Conservation (phyloP, 305 asterid species). For the Fraxinus paxiana region DNA sequence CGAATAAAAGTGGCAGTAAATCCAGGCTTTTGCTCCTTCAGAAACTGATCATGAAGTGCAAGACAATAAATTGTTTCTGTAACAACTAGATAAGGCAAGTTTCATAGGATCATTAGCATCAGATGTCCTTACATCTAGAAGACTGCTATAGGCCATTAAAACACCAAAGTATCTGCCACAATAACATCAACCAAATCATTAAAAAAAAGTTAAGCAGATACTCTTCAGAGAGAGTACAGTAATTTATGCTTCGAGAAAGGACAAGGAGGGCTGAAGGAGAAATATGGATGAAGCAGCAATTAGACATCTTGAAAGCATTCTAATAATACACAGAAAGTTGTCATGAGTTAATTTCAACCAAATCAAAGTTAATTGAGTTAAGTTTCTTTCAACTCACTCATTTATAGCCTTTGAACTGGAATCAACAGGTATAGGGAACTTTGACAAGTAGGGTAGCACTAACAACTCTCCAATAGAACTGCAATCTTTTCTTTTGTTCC, state of each 20-base stretch:
- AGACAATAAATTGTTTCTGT: background rate
- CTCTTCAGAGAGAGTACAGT: background rate
- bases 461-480: slow-evolving; percentile 42
- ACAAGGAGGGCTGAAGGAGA: background rate
- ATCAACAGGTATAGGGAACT: slow-evolving; percentile 33
- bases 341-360: background rate
- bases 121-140: slow-evolving; percentile 36
- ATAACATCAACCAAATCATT: slow-evolving; percentile 6
- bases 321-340: background rate
- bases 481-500: slow-evolving; percentile 30
- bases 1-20: slow-evolving; percentile 31
- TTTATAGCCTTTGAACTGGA: slow-evolving; percentile 24
- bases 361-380: background rate
- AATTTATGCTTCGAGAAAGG: background rate
- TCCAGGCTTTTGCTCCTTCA: slow-evolving; percentile 39
- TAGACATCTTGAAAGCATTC: background rate
- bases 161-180: slow-evolving; percentile 45
- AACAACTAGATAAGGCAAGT: background rate
- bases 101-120: background rate
- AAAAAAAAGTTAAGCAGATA: background rate
- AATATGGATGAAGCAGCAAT: background rate
- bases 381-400: slow-evolving; percentile 32
- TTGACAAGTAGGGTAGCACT: slow-evolving; percentile 45
- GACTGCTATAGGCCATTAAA: slow-evolving; percentile 45
- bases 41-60: slow-evolving; percentile 27